Percentiles rank a stretch among this genome's conserved stretches.
These are phyloP conservation scores for Drechslerella dactyloides DNA, from an alignment of 2,329 filamentous ascomycete species.

Conservation along the genomic window DNA sequence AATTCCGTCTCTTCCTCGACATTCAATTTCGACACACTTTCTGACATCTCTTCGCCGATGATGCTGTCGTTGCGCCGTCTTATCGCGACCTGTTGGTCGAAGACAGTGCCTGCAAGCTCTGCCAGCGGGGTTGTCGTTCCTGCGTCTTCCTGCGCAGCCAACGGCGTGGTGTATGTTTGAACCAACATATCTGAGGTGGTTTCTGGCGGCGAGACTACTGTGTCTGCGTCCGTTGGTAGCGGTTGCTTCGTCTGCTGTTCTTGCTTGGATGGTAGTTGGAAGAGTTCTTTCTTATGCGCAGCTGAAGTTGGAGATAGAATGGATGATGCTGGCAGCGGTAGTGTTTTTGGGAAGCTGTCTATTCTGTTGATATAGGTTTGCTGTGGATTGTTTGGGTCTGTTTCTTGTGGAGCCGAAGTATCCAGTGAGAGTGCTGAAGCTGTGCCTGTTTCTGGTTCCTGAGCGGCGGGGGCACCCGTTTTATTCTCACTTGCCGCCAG, in stretches of 20 bases:
- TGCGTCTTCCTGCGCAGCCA: neutral
- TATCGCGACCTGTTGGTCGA: conserved; percentile 46
- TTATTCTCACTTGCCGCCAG: conserved; percentile 22
- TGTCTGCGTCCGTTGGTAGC: conserved; percentile 18
- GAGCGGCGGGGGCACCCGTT: conserved; percentile 29
- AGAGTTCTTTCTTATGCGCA: conserved; percentile 23
- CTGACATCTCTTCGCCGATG: conserved; percentile 44
- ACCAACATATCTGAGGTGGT: conserved; percentile 35
- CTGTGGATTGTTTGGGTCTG: neutral
- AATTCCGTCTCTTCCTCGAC: conserved; percentile 14
- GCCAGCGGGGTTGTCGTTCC: conserved; percentile 35
- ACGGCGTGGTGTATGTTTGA: conserved; percentile 12
- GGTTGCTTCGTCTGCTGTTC: conserved; percentile 3
- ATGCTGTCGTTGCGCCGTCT: conserved; percentile 43
- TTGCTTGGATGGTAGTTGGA: conserved; percentile 31
- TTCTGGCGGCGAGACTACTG: conserved; percentile 37
- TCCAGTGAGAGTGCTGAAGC: conserved; percentile 33
- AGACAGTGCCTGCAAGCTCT: conserved; percentile 43
- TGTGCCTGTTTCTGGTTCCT: conserved; percentile 10
- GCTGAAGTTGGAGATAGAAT: conserved; percentile 44
- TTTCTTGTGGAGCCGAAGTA: conserved; percentile 24
- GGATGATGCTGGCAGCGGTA: conserved; percentile 46
- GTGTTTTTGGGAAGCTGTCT: conserved; percentile 46
- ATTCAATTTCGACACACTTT: conserved; percentile 25
- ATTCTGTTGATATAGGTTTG: conserved; percentile 16